Conservation (phyloP, 345 rosid species). For the Linum tenue region DNA sequence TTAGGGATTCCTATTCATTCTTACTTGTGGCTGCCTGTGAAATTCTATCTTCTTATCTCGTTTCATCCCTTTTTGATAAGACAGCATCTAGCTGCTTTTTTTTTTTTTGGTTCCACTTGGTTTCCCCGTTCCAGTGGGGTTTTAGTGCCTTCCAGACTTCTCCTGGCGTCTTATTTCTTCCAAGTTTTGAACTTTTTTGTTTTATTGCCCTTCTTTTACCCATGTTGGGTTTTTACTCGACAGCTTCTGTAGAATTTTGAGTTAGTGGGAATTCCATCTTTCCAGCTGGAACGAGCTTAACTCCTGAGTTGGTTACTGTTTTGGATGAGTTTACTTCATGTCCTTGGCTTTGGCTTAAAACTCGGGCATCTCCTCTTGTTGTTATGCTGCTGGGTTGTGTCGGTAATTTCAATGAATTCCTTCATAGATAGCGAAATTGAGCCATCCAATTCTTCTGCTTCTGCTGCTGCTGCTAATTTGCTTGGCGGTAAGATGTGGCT, state of each 20-base stretch:
- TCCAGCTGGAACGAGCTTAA: constrained; percentile 18
- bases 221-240: constrained; percentile 31
- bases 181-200: constrained; percentile 24
- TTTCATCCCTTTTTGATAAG: constrained; percentile 28
- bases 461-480: constrained; percentile 19
- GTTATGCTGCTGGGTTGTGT: constrained; percentile 75
- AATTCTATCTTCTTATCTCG: constrained; percentile 16
- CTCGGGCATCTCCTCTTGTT: constrained; percentile 73
- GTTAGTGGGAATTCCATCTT: constrained; percentile 19
- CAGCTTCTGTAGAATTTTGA: constrained; percentile 33
- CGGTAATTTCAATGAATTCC: constrained; percentile 48
- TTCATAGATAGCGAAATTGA: constrained; percentile 46
- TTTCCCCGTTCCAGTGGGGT: background rate
- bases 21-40: constrained; percentile 15
- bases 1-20: constrained; percentile 28
- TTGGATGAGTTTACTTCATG: constrained; percentile 79
- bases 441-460: constrained; percentile 38
- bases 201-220: background rate
- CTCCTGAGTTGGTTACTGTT: constrained; percentile 14
- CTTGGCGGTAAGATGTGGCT: constrained; percentile 44
- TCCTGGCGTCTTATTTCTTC: constrained; percentile 2
- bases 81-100: constrained; percentile 21
- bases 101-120: constrained; percentile 18
- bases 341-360: constrained; percentile 69
- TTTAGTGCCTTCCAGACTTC: constrained; percentile 2